Evolutionary conservation across 345 rosid genomes (phyloP), one percentile per base, ranked within the genome.

Genomic region (Pistacia vera): DNA sequence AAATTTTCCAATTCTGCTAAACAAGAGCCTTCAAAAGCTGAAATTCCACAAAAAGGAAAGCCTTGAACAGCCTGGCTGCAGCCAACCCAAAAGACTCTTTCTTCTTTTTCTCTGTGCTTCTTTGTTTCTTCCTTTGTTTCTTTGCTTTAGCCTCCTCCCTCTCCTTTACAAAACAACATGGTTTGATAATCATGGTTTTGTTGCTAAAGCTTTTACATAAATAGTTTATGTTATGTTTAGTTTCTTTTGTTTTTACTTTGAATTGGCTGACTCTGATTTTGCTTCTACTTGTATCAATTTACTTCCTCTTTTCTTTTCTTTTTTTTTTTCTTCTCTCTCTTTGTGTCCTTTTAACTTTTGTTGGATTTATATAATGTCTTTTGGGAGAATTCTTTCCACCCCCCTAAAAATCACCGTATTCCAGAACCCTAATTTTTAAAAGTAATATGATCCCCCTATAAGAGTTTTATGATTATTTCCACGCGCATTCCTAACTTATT

Each of bases 281-380:
- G 33, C 11, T 52, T 55, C 30, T 25, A 38, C 70, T 72, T 28
- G 65, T 69, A 61, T 54, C 83, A 64, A 76, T n/a, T 77, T 71
- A 67, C 76, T 71, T 74, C 17, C 46, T 4, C 46, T 4, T 41
- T 41, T 41, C 7, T 6, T 0, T 41, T 41, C n/a, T n/a, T n/a
- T n/a, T n/a, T n/a, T n/a, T n/a, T n/a, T n/a, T n/a, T n/a, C n/a
- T 41, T 41, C 56, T 46, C 72, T 79, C 72, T 81, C 68, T 55
- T 49, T 67, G 7, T 36, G 16, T 12, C 22, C 63, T 49, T 55
- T 44, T 35, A 78, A 68, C 82, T 77, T 75, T 83, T 70, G 78
- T 66, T 83, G 85, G 75, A 81, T 75, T 78, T 85, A 78, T 77
- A 81, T 75, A 64, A 54, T 49, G 11, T 22, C 35, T 68, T 64